Base-by-base conservation (phyloP, 495 filamentous ascomycete genomes). In the Viridothelium virens region DNA sequence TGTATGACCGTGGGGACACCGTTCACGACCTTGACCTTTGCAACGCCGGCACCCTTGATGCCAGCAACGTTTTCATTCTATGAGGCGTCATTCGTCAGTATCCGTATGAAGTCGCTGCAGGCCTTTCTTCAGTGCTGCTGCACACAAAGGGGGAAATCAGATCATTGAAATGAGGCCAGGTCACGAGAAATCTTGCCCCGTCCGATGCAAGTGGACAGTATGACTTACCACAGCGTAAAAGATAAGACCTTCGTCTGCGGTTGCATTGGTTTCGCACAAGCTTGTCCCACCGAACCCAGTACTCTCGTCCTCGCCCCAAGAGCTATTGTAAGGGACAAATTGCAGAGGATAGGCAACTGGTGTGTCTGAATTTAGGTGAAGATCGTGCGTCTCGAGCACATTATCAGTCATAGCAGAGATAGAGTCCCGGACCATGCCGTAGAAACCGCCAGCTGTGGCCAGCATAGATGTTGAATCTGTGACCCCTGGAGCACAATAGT, bases 271-370 rank as follows among this genome's bases (percentile, higher is more conserved):
- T 66, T 76, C 73, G 46, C 73, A 72, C 2, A 77, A 14, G 59
- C 77, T 77, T 37, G 74, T 76, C 3, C 76, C 76, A 7, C 77
- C 77, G 62, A 78, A 78, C 0, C 74, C 77, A 12, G 68, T 72
- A 47, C 41, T 50, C 25, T 68, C 70, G 38, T 67, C 72, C 70
- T 78, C 77, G 10, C 69, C 72, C 76, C 77, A 78, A 4, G 44
- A 59, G 16, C 63, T 66, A 36, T 73, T 72, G 41, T 70, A 77
- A 0, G 77, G 76, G 39, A 77, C 61, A 39, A 78, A 75, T 63
- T 76, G 74, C 39, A 65, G 33, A 7, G 53, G 53, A 18, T 59
- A 59, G 6, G 53, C 53, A 0, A 59, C 36, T 59, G 53, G 53
- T 9, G 18, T 9, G 46, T 78, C 76, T 1, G 67, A 39, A 59